Base-by-base conservation (phyloP, 2,329 filamentous ascomycete species). In the Pestalotiopsis sp. region DNA sequence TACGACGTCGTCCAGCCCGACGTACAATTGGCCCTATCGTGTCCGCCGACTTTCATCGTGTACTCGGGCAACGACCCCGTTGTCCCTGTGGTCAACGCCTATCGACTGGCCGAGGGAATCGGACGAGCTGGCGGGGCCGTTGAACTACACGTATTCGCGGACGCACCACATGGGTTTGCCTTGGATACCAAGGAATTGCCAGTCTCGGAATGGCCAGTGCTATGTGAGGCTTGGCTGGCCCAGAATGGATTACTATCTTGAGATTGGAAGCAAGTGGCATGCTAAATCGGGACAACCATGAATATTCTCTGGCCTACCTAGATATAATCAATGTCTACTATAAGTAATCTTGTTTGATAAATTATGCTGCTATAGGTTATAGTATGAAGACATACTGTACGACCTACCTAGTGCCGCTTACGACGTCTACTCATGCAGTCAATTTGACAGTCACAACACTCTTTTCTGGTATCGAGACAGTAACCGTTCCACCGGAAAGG, bases 71-170 rank as follows among this genome's bases (percentile, higher is more conserved):
- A 61, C n/a, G 71, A 73, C 26, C 68, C 70, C 3, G 44, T 71
- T 10, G 72, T 72, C 38, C 71, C 71, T 4, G 69, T 71, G 11
- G 68, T 70, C 3, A 73, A 73, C 48, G 71, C 71, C 44, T 73
- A 71, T 56, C 70, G 70, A 5, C 48, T 73, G 7, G 68, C 69
- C 14, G 68, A 72, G 60, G 67, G 68, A 6, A 26, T 73, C 2
- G 67, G 57, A 20, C 67, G 66, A 7, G 68, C 67, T 2, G 71
- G 59, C 1, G 70, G 70, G 4, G 14, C 66, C 3, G 69, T 72
- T 5, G 71, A 72, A 62, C 66, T 73, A 35, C 69, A 73, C 52
- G 68, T 73, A 1, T 73, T 72, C 55, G 68, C 67, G 6, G 69
- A 71, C 63, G 70, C 70, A 57, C 70, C 71, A 6, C 70, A 73